Evolutionary conservation across 208 protist species (phyloP).

Genomic region (Acanthamoeba healyi): DNA sequence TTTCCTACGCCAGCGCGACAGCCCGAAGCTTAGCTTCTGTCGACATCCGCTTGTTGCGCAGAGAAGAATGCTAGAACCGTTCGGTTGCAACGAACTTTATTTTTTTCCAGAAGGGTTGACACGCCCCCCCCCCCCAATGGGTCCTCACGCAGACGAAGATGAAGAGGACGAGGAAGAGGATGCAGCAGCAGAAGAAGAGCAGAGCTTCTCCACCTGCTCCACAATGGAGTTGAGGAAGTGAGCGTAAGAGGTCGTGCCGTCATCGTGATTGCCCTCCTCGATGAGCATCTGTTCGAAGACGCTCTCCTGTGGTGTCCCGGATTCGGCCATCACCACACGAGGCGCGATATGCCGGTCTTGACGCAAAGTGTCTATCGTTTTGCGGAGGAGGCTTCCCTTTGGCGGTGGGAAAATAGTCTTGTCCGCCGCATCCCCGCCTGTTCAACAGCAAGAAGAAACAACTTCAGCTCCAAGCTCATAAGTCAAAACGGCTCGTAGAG

Average conservation of each 20-base stretch:
- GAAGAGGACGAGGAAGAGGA: background rate
- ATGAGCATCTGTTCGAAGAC: slow-evolving; percentile 63
- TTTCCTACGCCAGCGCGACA: background rate
- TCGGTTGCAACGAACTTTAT: background rate
- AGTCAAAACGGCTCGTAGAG: no score
- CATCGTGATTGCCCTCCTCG: slow-evolving; percentile 22
- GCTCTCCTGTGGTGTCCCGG: slow-evolving; percentile 38
- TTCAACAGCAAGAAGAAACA: no score
- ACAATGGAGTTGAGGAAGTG: slow-evolving; percentile 50
- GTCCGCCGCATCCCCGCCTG: background rate
- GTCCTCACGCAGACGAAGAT: no score
- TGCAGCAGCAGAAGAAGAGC: background rate
- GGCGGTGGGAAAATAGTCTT: slow-evolving; percentile 14
- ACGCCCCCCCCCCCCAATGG: no score
- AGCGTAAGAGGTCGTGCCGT: background rate
- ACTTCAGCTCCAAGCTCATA: no score
- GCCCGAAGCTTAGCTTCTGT: no score
- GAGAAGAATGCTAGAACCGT: no score
- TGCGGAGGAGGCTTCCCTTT: slow-evolving; percentile 25
- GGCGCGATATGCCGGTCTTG: slow-evolving; percentile 41
- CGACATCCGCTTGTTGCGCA: no score
- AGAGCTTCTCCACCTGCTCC: slow-evolving; percentile 28
- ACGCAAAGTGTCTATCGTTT: background rate
- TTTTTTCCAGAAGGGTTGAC: no score
- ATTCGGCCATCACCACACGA: slow-evolving; percentile 45